Conservation (phyloP, 208 protist species). For the Porcisia hertigi region DNA sequence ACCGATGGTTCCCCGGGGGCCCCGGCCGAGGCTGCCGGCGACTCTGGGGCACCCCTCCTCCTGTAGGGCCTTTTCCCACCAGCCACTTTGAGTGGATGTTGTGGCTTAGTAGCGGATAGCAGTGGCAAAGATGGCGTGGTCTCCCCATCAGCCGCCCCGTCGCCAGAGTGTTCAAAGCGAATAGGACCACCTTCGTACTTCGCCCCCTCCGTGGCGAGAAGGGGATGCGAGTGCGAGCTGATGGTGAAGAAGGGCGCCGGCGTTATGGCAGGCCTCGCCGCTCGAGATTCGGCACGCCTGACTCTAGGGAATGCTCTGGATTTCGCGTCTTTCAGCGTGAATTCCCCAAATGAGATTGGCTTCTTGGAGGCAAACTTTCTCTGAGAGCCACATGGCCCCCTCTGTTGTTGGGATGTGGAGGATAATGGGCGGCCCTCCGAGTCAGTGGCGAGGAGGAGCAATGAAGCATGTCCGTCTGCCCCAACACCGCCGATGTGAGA, state of each 20-base stretch:
- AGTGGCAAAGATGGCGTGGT: background rate
- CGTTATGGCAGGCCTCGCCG: background rate
- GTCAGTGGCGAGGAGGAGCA: background rate
- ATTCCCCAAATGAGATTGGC: background rate
- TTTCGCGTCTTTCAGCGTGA: background rate
- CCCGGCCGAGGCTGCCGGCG: background rate
- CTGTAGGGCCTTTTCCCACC: background rate
- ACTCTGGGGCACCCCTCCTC: background rate
- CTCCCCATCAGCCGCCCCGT: background rate
- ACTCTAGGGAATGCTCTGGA: background rate
- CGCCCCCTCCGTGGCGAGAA: conserved; percentile 12
- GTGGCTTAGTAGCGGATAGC: background rate
- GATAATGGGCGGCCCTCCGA: background rate
- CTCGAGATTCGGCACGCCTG: background rate
- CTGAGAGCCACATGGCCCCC: background rate
- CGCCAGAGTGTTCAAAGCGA: conserved; percentile 6
- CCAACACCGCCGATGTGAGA: background rate
- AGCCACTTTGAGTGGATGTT: background rate
- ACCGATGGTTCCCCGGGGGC: background rate
- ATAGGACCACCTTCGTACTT: conserved; percentile 10
- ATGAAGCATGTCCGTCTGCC: background rate
- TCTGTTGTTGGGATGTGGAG: background rate
- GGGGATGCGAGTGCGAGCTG: conserved; percentile 10
- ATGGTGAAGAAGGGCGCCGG: conserved; percentile 19
- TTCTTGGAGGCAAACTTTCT: background rate